Percentiles rank a stretch among this genome's conserved stretches.
Conservation (phyloP, 2,329 filamentous ascomycete species). For the Stachybotrys elegans region DNA sequence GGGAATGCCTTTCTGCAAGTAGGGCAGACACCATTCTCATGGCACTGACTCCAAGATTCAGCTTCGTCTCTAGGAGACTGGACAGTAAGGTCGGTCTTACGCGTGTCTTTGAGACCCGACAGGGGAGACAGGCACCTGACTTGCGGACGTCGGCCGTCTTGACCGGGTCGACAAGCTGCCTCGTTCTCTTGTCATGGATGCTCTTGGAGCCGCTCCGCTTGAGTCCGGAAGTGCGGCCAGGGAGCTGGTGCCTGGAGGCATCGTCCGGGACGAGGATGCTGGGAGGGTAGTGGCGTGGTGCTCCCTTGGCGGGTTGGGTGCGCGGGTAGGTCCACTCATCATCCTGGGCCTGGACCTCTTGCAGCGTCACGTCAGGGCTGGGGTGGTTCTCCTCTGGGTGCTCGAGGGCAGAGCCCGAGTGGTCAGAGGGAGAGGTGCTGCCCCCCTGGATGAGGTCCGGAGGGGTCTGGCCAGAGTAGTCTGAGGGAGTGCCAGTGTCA, state of each 20-base stretch:
- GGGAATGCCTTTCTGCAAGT: constrained; percentile 36
- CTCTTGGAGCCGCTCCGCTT: constrained; percentile 31
- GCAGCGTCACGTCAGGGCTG: constrained; percentile 23
- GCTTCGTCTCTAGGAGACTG: constrained; percentile 16
- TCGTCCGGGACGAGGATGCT: constrained; percentile 25
- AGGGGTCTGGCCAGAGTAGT: constrained; percentile 31
- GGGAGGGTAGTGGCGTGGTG: constrained; percentile 23
- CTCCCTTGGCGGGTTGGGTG: constrained; percentile 25
- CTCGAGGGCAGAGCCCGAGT: constrained; percentile 29
- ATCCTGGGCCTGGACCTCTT: constrained; percentile 30
- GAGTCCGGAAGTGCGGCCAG: constrained; percentile 19
- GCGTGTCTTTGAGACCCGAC: constrained; percentile 41
- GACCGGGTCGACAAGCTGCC: constrained; percentile 32
- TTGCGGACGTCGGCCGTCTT: constrained; percentile 46
- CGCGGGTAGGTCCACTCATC: constrained; percentile 37
- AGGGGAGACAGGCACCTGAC: constrained; percentile 42
- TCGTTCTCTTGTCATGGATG: constrained; percentile 27
- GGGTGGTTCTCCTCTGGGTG: constrained; percentile 23
- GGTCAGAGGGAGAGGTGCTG: constrained; percentile 34
- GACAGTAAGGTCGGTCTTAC: constrained; percentile 29
- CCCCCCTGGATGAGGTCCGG: constrained; percentile 31
- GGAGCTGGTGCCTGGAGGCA: constrained; percentile 14
- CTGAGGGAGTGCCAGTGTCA: constrained; percentile 25
- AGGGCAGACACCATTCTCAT: constrained; percentile 35
- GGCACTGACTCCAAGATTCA: constrained; percentile 28